Evolutionary conservation across 2,329 filamentous ascomycete species (phyloP).

Genomic region (Claviceps sp.): DNA sequence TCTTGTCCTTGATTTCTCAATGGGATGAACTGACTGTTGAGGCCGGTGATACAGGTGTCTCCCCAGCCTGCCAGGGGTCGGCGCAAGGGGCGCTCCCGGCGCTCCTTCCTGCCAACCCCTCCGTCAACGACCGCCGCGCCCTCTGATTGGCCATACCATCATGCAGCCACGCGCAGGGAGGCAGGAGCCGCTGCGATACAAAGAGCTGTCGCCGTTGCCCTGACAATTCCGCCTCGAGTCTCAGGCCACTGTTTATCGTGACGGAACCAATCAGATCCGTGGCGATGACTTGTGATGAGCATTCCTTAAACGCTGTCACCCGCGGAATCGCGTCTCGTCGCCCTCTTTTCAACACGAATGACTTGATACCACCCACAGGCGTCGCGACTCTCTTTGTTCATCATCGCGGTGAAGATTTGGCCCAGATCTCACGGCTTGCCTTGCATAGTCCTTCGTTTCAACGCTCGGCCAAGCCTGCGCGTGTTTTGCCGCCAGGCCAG

Average conservation of each 20-base stretch:
- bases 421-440: not conserved
- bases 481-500: too few species aligned
- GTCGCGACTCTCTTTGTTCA: not conserved
- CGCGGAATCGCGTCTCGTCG: not conserved
- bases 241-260: slow-evolving; percentile 4
- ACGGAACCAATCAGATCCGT: slow-evolving; percentile 5
- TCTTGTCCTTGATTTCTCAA: not conserved
- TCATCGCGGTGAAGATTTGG: not conserved
- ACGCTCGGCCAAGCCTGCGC: not conserved
- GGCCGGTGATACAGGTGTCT: not conserved
- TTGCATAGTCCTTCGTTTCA: not conserved
- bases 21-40: not conserved
- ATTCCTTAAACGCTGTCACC: slow-evolving; percentile 8
- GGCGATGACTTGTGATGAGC: not conserved
- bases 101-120: not conserved
- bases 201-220: slow-evolving; percentile 1
- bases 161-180: not conserved
- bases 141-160: not conserved
- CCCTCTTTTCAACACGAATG: not conserved
- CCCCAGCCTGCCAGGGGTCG: not conserved
- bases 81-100: not conserved
- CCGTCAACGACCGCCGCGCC: not conserved
- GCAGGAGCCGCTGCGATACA: not conserved
- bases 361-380: not conserved
- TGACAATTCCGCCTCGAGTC: slow-evolving; percentile 1